phyloP scores from a whole-genome alignment of 768 basidiomycete genomes.

The Cubamyces lactineus region DNA sequence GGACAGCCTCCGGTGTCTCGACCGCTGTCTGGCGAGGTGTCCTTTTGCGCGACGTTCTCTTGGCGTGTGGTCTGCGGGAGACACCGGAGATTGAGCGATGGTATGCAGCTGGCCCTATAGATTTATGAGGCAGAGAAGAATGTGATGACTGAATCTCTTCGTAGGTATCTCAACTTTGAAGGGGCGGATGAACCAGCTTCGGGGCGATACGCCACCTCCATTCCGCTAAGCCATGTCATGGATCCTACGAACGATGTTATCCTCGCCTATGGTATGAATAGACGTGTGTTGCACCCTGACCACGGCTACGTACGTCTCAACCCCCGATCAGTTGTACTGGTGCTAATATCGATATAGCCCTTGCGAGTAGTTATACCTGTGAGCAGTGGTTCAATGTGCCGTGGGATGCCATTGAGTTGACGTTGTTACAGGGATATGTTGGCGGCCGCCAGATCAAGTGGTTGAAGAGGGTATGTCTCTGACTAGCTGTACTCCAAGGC shows the following conservation, averaged over 20 bases:
- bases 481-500: not conserved
- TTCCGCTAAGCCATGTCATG: conserved; percentile 29
- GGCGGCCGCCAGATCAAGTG: conserved; percentile 31
- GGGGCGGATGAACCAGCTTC: conserved; percentile 28
- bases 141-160: no score
- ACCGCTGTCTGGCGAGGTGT: conserved; percentile 28
- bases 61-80: conserved; percentile 23
- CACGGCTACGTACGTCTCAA: conserved; percentile 26
- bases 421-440: conserved; percentile 14
- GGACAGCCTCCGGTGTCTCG: conserved; percentile 26
- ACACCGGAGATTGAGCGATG: conserved; percentile 23
- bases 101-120: conserved; percentile 1
- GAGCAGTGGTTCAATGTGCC: not conserved
- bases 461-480: conserved; percentile 22
- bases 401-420: not conserved
- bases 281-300: conserved; percentile 30
- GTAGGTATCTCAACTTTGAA: conserved; percentile 25
- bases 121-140: not conserved
- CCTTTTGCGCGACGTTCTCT: conserved; percentile 23
- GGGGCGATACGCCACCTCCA: conserved; percentile 28
- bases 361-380: conserved; percentile 28
- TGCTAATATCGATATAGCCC: conserved; percentile 7
- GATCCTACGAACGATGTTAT: conserved; percentile 29
- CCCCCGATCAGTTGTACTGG: not conserved
- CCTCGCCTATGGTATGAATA: conserved; percentile 29